Percentiles rank a stretch among this genome's conserved stretches.
Evolutionary conservation across 768 basidiomycete genomes (phyloP).

Genomic region (Termitomyces sp.): DNA sequence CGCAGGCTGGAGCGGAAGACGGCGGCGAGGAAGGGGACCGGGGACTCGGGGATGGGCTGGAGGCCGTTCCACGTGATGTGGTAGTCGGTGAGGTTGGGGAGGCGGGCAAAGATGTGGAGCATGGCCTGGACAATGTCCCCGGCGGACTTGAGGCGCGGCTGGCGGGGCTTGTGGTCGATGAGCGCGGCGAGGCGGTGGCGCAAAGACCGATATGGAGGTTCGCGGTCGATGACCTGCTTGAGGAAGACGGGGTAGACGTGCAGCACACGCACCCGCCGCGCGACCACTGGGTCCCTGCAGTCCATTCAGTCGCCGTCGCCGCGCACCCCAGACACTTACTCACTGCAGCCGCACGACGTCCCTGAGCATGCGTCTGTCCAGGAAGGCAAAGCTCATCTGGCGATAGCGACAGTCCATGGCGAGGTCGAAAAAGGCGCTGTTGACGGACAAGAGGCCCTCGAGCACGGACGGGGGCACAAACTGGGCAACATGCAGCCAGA

Average conservation of each 20-base stretch:
- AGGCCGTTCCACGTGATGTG: constrained; percentile 45
- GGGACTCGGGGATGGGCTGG: constrained; percentile 21
- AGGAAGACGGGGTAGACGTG: constrained; percentile 45
- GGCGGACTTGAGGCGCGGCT: background rate
- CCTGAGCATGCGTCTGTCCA: constrained; percentile 37
- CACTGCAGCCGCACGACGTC: constrained; percentile 33
- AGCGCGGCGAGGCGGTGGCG: constrained; percentile 25
- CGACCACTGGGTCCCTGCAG: constrained; percentile 39
- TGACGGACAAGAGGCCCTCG: constrained; percentile 16
- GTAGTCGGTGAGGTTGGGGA: constrained; percentile 42
- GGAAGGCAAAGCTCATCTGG: constrained; percentile 44
- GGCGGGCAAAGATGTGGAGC: constrained; percentile 34
- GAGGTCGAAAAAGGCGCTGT: constrained; percentile 23
- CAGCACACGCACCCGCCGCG: constrained; percentile 40
- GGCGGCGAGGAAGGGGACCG: constrained; percentile 27
- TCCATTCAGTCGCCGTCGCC: no score
- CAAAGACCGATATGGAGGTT: constrained; percentile 15
- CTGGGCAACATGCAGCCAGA: constrained; percentile 24
- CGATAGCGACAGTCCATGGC: constrained; percentile 43
- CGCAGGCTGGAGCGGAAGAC: constrained; percentile 31
- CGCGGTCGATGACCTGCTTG: constrained; percentile 30
- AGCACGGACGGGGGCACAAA: constrained; percentile 18
- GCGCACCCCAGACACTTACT: constrained; percentile 2
- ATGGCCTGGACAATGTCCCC: constrained; percentile 35
- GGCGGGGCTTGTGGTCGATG: background rate